Evolutionary conservation across 2,329 filamentous ascomycete species (phyloP).

Genomic region (Achaetomium macrosporum): DNA sequence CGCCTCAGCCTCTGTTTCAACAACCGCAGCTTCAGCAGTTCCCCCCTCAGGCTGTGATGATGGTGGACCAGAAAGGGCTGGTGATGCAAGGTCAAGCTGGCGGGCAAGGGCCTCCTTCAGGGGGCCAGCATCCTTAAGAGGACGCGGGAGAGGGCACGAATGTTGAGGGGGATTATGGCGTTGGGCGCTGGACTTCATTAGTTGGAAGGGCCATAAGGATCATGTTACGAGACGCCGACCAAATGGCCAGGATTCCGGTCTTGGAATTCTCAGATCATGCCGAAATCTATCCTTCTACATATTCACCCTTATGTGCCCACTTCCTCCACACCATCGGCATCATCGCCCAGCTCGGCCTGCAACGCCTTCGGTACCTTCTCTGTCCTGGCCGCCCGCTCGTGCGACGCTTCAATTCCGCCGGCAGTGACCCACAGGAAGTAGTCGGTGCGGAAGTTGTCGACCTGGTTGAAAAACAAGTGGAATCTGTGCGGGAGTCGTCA

Average conservation of each 20-base stretch:
- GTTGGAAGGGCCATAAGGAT: no score
- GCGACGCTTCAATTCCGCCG: conserved; percentile 57
- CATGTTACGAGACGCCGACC: no score
- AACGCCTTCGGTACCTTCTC: conserved; percentile 37
- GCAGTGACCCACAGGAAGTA: conserved; percentile 72
- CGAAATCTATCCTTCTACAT: no score
- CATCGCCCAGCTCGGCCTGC: conserved; percentile 46
- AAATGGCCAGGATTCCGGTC: no score
- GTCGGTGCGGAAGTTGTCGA: conserved; percentile 66
- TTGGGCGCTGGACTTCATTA: no score
- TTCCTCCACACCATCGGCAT: conserved; percentile 39
- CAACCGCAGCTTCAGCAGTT: not conserved
- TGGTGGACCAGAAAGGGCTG: not conserved
- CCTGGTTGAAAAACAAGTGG: conserved; percentile 71
- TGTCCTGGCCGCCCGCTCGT: conserved; percentile 39
- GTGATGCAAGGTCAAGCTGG: not conserved
- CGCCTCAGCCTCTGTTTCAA: not conserved
- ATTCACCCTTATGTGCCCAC: conserved; percentile 12
- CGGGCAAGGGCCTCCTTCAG: no score
- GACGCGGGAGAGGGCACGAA: no score
- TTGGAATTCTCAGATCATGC: no score
- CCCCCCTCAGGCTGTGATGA: not conserved
- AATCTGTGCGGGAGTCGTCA: conserved; percentile 45
- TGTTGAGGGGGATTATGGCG: no score
- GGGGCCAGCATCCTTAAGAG: no score